Percentiles rank a stretch among this genome's conserved stretches.
phyloP scores from a whole-genome alignment of 805 yeast genomes.

The Komagataella populi region DNA sequence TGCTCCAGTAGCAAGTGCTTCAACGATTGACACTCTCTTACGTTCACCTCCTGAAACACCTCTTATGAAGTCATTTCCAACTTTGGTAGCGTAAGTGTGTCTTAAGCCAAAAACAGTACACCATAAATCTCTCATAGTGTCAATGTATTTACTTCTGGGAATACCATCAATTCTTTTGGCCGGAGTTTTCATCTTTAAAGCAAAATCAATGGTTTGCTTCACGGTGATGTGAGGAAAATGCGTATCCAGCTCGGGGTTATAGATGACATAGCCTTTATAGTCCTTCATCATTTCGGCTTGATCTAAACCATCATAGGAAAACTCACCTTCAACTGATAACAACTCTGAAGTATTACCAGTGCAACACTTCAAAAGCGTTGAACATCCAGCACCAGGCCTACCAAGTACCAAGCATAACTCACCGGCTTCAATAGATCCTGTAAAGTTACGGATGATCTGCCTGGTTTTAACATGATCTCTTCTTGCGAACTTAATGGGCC shows the following conservation, averaged over 20 bases:
- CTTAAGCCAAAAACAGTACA: constrained; percentile 42
- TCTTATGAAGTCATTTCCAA: constrained; percentile 53
- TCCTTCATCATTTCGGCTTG: constrained; percentile 31
- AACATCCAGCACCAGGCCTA: constrained; percentile 55
- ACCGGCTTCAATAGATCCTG: constrained; percentile 26
- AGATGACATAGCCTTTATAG: constrained; percentile 34
- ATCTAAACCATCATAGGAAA: constrained; percentile 34
- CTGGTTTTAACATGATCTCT: constrained; percentile 19
- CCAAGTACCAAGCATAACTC: constrained; percentile 40
- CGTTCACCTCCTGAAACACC: constrained; percentile 69
- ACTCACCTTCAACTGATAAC: constrained; percentile 21
- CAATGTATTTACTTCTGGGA: constrained; percentile 24
- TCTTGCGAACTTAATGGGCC: constrained; percentile 17
- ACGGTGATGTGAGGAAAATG: constrained; percentile 46
- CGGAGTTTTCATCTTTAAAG: constrained; percentile 48
- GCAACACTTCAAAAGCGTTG: constrained; percentile 33
- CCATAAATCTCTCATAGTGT: constrained; percentile 29
- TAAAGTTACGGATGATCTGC: constrained; percentile 12
- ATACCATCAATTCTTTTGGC: constrained; percentile 29
- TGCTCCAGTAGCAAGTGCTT: constrained; percentile 40
- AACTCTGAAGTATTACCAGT: constrained; percentile 31
- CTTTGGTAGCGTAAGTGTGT: constrained; percentile 49
- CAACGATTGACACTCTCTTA: constrained; percentile 59
- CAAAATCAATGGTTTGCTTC: constrained; percentile 41
- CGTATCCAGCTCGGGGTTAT: constrained; percentile 41